Evolutionary conservation across 768 basidiomycete genomes (phyloP), one percentile per base, ranked within the genome.

Genomic region (Krasilnikovozyma curviuscula): DNA sequence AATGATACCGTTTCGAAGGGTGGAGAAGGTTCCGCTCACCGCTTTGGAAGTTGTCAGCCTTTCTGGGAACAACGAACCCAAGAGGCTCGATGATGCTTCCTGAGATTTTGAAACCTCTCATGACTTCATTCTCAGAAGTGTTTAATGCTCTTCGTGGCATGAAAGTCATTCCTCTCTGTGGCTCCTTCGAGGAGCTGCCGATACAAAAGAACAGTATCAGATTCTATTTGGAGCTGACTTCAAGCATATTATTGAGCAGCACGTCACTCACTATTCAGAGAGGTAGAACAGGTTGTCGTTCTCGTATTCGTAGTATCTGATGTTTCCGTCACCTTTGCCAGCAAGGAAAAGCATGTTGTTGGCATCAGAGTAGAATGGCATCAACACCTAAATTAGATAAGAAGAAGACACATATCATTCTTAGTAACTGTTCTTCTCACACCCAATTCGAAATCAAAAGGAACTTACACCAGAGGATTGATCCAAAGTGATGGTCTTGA

Each of bases 261-360:
- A n/a, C n/a, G n/a, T n/a, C 80, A 82, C 63, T 88, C 39, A 82
- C 71, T 89, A 75, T 62, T 95, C 93, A 18, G 77, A 65, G 52
- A 70, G 56, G 61, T 61, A 65, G 66, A 76, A 71, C 18, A 97
- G 70, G 40, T 76, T 70, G 66, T 95, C 89, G 28, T 73, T 74
- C 58, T 93, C 89, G 65, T 80, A 88, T 63, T 98, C 93, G 65
- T 79, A 97, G 72, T 84, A 91, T 24, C 91, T 79, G 54, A 97
- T 79, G 63, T 98, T 98, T 25, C 91, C 91, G 59, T 45, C 50
- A 81, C 84, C 86, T 66, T 91, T 91, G 42, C 88, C 85, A 64
- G 83, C 85, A 45, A 34, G 49, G 45, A 40, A 53, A 7, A 52
- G 44, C 35, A 93, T 81, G 56, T 83, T 81, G 63, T 91, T 95